A percentile compares a stretch with the other conserved stretches of the same genome.
phyloP scores from a whole-genome alignment of 1,284 basidiomycete genomes.

The Dichomitus squalens region DNA sequence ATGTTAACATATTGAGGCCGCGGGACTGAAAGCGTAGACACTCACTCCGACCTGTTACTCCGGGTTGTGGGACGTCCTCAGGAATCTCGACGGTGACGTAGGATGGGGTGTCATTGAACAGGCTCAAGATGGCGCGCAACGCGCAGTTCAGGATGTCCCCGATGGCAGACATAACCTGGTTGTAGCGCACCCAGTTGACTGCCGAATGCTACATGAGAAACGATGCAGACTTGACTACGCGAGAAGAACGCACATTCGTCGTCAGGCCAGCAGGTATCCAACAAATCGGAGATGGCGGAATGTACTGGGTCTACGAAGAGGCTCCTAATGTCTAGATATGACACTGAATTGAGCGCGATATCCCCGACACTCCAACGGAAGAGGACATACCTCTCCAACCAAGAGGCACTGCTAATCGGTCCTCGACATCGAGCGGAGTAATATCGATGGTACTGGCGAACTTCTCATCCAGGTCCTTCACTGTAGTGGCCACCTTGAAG shows the following conservation, averaged over 20 bases:
- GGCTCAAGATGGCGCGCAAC: slow-evolving; percentile 23
- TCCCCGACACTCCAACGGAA: background rate
- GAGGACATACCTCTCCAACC: slow-evolving; percentile 48
- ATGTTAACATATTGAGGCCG: background rate
- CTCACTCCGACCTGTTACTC: slow-evolving; percentile 53
- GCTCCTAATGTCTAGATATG: slow-evolving; percentile 47
- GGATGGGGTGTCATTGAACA: slow-evolving; percentile 20
- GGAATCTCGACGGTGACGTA: slow-evolving; percentile 38
- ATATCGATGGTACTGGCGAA: slow-evolving; percentile 44
- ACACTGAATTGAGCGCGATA: background rate
- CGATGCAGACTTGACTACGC: background rate
- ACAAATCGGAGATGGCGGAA: slow-evolving; percentile 53
- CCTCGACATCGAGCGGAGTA: slow-evolving; percentile 55
- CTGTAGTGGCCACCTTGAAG: slow-evolving; percentile 50
- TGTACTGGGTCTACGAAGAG: slow-evolving; percentile 49
- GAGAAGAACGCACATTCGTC: slow-evolving; percentile 49
- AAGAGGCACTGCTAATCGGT: slow-evolving; percentile 50
- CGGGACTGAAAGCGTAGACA: background rate
- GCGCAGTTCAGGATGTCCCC: slow-evolving; percentile 23
- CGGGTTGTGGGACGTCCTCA: slow-evolving; percentile 52
- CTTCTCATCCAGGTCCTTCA: slow-evolving; percentile 57
- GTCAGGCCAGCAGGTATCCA: slow-evolving; percentile 51
- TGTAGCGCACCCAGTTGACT: slow-evolving; percentile 67
- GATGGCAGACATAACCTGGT: slow-evolving; percentile 45
- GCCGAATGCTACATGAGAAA: background rate